phyloP scores from a whole-genome alignment of 306 rosid genomes.

The Senna siamea region DNA sequence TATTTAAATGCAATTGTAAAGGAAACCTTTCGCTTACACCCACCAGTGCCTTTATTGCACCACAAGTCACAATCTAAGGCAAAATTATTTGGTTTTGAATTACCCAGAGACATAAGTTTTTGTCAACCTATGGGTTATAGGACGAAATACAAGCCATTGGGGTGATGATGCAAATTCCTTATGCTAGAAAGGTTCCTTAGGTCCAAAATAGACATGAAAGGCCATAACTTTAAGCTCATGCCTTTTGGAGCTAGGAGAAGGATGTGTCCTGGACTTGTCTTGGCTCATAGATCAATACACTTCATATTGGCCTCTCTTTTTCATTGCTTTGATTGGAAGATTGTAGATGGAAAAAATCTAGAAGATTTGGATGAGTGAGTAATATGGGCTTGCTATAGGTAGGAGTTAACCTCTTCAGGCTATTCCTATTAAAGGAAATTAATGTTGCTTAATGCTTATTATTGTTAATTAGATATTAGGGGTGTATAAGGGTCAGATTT shows the following conservation, averaged over 20 bases:
- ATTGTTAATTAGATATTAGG: too few relatives aligned
- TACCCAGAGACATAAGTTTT: slow-evolving; percentile 16
- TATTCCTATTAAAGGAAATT: slow-evolving; percentile 13
- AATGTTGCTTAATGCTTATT: too few relatives aligned
- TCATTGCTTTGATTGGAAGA: slow-evolving; percentile 31
- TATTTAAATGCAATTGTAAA: neutral
- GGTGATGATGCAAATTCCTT: slow-evolving; percentile 19
- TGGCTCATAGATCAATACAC: slow-evolving; percentile 1
- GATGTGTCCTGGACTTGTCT: slow-evolving; percentile 27
- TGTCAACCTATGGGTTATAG: slow-evolving; percentile 18
- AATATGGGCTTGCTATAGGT: neutral
- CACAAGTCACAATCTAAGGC: slow-evolving; percentile 2
- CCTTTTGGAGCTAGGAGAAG: slow-evolving; percentile 40
- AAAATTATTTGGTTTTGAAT: neutral
- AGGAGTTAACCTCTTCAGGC: neutral
- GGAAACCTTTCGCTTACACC: neutral
- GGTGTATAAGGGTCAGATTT: too few relatives aligned
- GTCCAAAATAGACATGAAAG: slow-evolving; percentile 15
- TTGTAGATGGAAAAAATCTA: neutral
- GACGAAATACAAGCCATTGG: neutral
- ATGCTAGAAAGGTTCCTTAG: slow-evolving; percentile 35
- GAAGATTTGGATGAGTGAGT: neutral
- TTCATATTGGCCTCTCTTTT: slow-evolving; percentile 29
- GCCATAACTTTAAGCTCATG: slow-evolving; percentile 18
- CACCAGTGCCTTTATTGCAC: neutral